A percentile compares a stretch with the other conserved stretches of the same genome.
These are phyloP conservation scores for Ustilago bromivora DNA, from an alignment of 1,284 basidiomycete species.

Conservation along the genomic window DNA sequence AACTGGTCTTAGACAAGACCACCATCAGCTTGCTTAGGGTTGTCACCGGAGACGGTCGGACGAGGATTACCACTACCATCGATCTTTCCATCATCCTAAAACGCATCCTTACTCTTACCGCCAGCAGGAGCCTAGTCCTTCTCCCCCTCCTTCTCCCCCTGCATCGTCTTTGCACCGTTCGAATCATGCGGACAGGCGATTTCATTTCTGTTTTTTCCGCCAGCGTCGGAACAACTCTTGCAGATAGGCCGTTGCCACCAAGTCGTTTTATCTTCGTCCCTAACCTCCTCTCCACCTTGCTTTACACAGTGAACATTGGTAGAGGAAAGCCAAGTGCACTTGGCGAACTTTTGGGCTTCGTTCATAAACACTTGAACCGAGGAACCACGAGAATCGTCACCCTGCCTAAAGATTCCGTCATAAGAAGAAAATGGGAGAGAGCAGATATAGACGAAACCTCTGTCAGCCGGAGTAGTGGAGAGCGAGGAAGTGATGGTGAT, in stretches of 20 bases:
- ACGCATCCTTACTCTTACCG: no score
- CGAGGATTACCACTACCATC: no score
- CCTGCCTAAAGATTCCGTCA: neutral
- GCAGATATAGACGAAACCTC: conserved; percentile 3
- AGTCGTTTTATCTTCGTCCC: no score
- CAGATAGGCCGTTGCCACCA: conserved; percentile 29
- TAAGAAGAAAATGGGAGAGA: neutral
- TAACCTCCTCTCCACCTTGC: neutral
- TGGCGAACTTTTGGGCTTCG: neutral
- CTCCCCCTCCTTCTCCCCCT: no score
- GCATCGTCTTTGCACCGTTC: neutral
- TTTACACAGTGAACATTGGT: conserved; percentile 5
- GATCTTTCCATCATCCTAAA: no score
- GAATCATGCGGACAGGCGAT: neutral
- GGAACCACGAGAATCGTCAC: neutral
- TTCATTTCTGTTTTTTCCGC: conserved; percentile 5
- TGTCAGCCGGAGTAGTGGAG: neutral
- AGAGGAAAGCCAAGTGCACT: neutral
- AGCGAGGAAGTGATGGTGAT: conserved; percentile 9
- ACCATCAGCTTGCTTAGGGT: neutral
- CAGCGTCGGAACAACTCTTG: conserved; percentile 19
- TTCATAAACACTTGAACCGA: conserved; percentile 8
- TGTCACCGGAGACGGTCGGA: neutral
- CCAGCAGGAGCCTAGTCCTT: no score
- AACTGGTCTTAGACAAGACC: no score